Base-by-base conservation (phyloP, 2,329 filamentous ascomycete genomes). In the Fusarium brevicatenulatum region DNA sequence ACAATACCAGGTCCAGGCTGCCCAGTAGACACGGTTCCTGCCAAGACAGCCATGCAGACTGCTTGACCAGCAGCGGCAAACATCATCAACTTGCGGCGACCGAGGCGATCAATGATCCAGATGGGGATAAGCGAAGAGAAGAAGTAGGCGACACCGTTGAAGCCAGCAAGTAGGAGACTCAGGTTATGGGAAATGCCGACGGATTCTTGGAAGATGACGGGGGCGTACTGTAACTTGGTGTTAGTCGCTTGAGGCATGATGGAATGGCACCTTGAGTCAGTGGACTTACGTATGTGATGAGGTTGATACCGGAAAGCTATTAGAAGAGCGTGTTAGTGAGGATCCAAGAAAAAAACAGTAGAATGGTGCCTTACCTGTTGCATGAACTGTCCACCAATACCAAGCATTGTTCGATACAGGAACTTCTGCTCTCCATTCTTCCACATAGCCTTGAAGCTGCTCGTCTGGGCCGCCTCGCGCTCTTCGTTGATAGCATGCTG, bases 1-100 rank as follows among this genome's bases (percentile, higher is more conserved):
- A 84, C 84, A 60, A 83, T 82, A 64, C 82, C 84, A 4, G 81
- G 79, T 6, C 80, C 68, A 19, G 78, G 78, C n/a, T 78, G 73
- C 13, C 81, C 82, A 46, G 82, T 77, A 15, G 79, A 82, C 1
- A 85, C 82, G 0, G 85, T 85, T 13, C 82, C 83, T 5, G 84
- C 83, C 15, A 86, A 78, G 5, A 86, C 78, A 16, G 82, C 82
- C 85, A 87, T 87, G 66, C 85, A 87, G 7, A 66, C 74, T 63
- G 79, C 77, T 46, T 83, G 81, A 3, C 81, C 81, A 4, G 68
- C 75, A 18, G 77, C 80, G 3, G 81, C 80, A 28, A 83, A 89
- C 77, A 91, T 85, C 85, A 91, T 88, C 78, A 91, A 82, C 76
- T 89, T 89, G 13, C 89, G 82, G 9, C 89, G 85, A 23, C 89